phyloP scores from a whole-genome alignment of 371 early-diverging fungal genomes.

The Funneliformis caledonium region DNA sequence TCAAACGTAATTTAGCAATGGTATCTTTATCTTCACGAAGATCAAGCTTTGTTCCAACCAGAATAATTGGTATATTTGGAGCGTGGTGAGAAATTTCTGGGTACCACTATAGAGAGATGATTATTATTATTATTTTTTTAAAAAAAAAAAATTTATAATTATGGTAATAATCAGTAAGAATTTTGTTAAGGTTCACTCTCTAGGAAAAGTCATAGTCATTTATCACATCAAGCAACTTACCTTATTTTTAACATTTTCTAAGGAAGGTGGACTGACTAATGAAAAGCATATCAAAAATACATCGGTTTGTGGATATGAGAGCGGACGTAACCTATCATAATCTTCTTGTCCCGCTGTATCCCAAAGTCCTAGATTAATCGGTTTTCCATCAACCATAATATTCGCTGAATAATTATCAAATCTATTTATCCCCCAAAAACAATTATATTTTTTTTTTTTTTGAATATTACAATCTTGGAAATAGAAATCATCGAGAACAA shows the following conservation, averaged over 20 bases:
- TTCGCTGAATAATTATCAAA: conserved; percentile 90
- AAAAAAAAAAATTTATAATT: background rate
- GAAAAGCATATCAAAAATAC: conserved; percentile 89
- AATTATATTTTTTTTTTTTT: background rate
- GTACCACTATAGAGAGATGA: conserved; percentile 55
- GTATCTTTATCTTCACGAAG: conserved; percentile 64
- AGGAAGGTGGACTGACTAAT: conserved; percentile 74
- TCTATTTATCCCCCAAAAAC: conserved; percentile 45
- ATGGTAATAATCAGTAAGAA: background rate
- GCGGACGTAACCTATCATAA: conserved; percentile 82
- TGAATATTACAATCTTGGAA: conserved; percentile 4
- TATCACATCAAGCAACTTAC: conserved; percentile 43
- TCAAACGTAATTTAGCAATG: conserved; percentile 63
- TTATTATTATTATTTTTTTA: no score
- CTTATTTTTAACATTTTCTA: conserved; percentile 84
- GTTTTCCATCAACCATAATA: conserved; percentile 78
- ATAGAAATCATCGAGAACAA: background rate
- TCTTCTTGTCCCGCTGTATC: conserved; percentile 94
- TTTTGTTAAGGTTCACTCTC: background rate
- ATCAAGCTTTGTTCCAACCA: conserved; percentile 76
- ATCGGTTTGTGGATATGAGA: conserved; percentile 90
- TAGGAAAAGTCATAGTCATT: no score
- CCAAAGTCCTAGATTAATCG: conserved; percentile 86
- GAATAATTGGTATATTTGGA: conserved; percentile 65
- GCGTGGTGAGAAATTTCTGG: conserved; percentile 68